Conservation (phyloP, 1,284 basidiomycete species). For the Thelephora terrestris region DNA sequence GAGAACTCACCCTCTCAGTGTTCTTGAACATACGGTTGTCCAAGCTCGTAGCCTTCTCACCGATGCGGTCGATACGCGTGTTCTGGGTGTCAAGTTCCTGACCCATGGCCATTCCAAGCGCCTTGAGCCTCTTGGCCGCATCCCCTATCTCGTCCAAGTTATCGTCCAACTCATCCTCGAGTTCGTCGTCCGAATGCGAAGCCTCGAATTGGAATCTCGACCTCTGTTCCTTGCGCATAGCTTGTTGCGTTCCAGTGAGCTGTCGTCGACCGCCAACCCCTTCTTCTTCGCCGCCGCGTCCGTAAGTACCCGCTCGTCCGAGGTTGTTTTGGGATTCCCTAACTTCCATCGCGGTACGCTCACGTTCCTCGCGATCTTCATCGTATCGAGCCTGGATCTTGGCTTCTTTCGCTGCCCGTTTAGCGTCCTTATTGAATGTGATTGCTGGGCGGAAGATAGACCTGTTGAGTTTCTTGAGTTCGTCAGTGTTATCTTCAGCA, state of each 20-base stretch:
- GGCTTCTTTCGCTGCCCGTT: constrained; percentile 86
- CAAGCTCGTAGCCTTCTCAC: constrained; percentile 56
- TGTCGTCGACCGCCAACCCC: constrained; percentile 32
- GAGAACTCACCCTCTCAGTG: constrained; percentile 52
- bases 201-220: constrained; percentile 91
- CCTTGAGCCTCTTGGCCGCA: constrained; percentile 76
- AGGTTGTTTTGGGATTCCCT: constrained; percentile 82
- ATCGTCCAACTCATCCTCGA: constrained; percentile 79
- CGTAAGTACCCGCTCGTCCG: constrained; percentile 63
- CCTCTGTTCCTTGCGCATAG: constrained; percentile 56
- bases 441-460: constrained; percentile 93
- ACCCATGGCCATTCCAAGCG: constrained; percentile 77
- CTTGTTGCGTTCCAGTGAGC: constrained; percentile 35
- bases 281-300: constrained; percentile 38
- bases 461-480: constrained; percentile 88
- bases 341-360: constrained; percentile 79
- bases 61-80: constrained; percentile 55
- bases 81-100: constrained; percentile 76
- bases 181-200: constrained; percentile 91
- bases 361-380: constrained; percentile 79
- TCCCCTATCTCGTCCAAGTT: constrained; percentile 88
- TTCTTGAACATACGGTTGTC: constrained; percentile 57
- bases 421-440: constrained; percentile 85
- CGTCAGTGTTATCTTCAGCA: constrained; percentile 89
- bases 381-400: constrained; percentile 84